Evolutionary conservation across 1,139 yeast genomes (phyloP), one percentile per base, ranked within the genome.

Genomic region (Lodderomyces theae): DNA sequence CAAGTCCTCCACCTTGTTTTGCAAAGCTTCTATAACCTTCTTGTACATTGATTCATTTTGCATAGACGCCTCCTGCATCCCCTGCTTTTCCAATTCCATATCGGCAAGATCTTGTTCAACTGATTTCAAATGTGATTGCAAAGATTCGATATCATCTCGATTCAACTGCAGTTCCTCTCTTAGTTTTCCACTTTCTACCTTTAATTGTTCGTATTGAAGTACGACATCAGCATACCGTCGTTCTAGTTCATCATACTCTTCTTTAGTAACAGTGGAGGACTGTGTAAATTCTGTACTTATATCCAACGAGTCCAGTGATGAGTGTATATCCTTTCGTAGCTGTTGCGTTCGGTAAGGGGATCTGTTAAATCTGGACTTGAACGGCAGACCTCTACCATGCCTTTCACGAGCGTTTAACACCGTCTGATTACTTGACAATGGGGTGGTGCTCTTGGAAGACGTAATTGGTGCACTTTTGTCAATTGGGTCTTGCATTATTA

Each of bases 11-110:
- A 65, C 55, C 41, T 64, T 63, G 13, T 49, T 30, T 42, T 65
- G 66, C 39, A 66, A 57, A 34, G 60, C 66, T 26, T 57, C 57
- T 13, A 67, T 58, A 40, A 60, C 49, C 37, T 61, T 65, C 44
- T 67, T 64, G 49, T 67, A 66, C 44, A 57, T 60, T 12, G 50
- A 39, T 7, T 64, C 49, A 42, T 69, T 69, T 42, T 60, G 60
- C n/a, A 52, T 52, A 35, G 61, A 58, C 13, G 64, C 46, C 15
- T 61, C 63, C 35, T 57, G 60, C 40, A 58, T 57, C 40, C 59
- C 57, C n/a, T 46, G 37, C 40, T 53, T 50, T 24, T 63, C 65
- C 8, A 44, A 50, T 33, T 57, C 56, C 13, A 55, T 39, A 11
- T 48, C 45, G 33, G 54, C 53, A 17, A 63, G 42, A 26, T 48